A percentile compares a stretch with the other conserved stretches of the same genome.
phyloP scores from a whole-genome alignment of 179 eudicot species.

The Carnegiea gigantea region DNA sequence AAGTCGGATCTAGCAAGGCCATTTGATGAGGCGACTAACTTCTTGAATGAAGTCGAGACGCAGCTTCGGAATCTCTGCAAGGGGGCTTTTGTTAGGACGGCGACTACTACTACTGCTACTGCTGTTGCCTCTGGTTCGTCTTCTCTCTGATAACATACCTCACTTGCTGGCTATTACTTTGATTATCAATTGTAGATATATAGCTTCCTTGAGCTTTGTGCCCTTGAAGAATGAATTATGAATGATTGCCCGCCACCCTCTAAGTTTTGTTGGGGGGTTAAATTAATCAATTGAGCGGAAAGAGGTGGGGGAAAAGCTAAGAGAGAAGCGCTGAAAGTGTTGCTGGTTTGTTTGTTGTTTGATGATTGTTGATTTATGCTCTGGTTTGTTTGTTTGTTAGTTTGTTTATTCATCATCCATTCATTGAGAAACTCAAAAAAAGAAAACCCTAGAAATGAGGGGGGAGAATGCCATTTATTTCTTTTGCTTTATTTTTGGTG shows the following conservation, averaged over 20 bases:
- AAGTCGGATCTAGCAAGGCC: slow-evolving; percentile 85
- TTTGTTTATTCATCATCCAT: neutral
- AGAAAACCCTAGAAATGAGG: slow-evolving; percentile 21
- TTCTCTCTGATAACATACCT: neutral
- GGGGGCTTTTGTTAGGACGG: slow-evolving; percentile 35
- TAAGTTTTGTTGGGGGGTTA: neutral
- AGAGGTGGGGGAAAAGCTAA: neutral
- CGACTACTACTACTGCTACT: too few species aligned
- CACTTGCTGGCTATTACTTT: neutral
- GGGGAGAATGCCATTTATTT: neutral
- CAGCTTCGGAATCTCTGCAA: slow-evolving; percentile 81
- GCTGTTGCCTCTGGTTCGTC: slow-evolving; percentile 30
- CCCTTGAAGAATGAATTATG: slow-evolving; percentile 1
- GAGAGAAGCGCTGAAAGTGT: neutral
- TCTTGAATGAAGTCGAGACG: slow-evolving; percentile 69
- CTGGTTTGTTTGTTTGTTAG: neutral
- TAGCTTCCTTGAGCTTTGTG: slow-evolving; percentile 34
- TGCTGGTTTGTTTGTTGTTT: neutral
- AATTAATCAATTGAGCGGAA: neutral
- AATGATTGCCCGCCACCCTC: neutral
- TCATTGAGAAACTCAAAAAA: neutral
- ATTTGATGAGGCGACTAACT: slow-evolving; percentile 80
- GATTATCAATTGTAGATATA: neutral
- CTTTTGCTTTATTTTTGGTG: neutral
- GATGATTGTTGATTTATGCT: neutral